Base-by-base conservation (phyloP, 2,329 filamentous ascomycete genomes). In the Colletotrichum sp. region DNA sequence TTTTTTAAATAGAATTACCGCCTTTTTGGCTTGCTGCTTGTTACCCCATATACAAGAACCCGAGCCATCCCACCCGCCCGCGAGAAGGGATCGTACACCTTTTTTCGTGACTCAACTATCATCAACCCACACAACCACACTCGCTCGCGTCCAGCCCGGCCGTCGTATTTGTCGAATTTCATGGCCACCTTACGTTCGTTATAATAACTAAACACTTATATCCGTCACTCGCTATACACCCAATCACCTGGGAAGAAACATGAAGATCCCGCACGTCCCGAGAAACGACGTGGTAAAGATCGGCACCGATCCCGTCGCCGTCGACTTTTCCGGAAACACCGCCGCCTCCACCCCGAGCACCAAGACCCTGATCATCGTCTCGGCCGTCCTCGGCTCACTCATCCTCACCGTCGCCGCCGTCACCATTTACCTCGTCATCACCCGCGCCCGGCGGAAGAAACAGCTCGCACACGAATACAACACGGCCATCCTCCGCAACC, bases 1-100 rank as follows among this genome's bases (percentile, higher is more conserved):
- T 26, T 30, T 60, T 26, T 65, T 49, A 76, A 76, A 76, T 76
- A 76, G 73, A 73, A 68, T 21, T 65, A 70, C 70, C 64, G 64
- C 70, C 39, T 49, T 62, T 64, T 52, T 39, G 16, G 12, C 9
- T 62, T 21, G 59, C 4, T 52, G 44, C 44, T 52, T 12, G 49
- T 32, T n/a, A 21, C 44, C 57, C 32, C 32, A 32, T 18, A 36
- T 76, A 76, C 74, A 73, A 76, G 55, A 52, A 60, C 36, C 26
- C 15, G 26, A n/a, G 39, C 12, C 18, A 55, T 71, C 59, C 32
- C 44, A 4, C 64, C 49, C 39, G 32, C 59, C 8, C 44, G 44
- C 44, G n/a, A 21, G 57, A 30, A 26, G 39, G 32, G 2, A 34
- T 36, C 66, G 44, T 15, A 24, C 72, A 68, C 36, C 21, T 32